Base-by-base conservation (phyloP, 257 asterid genomes). In the Datura wrightii region DNA sequence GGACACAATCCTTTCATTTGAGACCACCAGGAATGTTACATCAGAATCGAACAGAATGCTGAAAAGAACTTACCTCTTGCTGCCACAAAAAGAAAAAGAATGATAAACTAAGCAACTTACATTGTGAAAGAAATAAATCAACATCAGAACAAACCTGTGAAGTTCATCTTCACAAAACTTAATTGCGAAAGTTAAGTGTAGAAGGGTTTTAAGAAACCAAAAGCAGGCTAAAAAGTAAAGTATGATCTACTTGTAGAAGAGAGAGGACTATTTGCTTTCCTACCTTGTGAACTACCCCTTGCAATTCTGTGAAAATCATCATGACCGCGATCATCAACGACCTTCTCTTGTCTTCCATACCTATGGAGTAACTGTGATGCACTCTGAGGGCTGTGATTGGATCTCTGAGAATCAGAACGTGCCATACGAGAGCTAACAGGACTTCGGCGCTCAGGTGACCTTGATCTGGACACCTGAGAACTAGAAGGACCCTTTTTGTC, bases 21-120 rank as follows among this genome's bases (percentile, higher is more conserved):
- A 94, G 93, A 91, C 89, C 97, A 91, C 98, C 95, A 92, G 59
- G 92, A 88, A 90, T 89, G 90, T 90, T 87, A 92, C 91, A 92
- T 87, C 93, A 93, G 93, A 92, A 94, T 91, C 94, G 90, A 93
- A 92, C 94, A 91, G 91, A 92, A 90, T 83, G 88, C 95, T 90
- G 96, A 90, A 91, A 93, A 93, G 94, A 90, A 95, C 99, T 97
- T 97, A 97, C 99, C 99, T 95, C 96, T 95, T 92, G 96, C 99
- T 93, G 99, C 98, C 92, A 94, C 81, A 24, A 74, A 74, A 74
- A 24, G 42, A 91, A 86, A 89, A 85, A 82, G 74, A 55, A 74
- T 44, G 55, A 86, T 80, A 71, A 71, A 71, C 79, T 78, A 83
- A 83, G 88, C 86, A 90, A 86, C 88, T 74, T 34, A 8, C 63